These are phyloP conservation scores for Agrostemma githago DNA, from an alignment of 148 eudicot species.

Conservation along the genomic window DNA sequence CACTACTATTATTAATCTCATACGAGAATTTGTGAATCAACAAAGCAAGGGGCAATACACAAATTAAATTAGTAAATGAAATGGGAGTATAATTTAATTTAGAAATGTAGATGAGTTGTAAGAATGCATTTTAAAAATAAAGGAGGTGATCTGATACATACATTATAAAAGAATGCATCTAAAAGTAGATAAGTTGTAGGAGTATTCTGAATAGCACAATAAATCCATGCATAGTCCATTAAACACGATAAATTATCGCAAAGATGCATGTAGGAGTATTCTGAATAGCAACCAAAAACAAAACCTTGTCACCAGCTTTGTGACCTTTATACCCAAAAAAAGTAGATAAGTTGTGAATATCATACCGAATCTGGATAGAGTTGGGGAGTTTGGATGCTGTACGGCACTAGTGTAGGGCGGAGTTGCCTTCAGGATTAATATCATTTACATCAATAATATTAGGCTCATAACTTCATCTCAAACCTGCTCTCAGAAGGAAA, in stretches of 20 bases:
- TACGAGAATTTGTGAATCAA: too few species aligned
- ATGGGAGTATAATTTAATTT: not conserved
- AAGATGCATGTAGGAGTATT: slow-evolving; percentile 11
- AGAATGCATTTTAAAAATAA: not conserved
- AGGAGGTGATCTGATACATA: not conserved
- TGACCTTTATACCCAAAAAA: not conserved
- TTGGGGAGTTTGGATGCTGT: not conserved
- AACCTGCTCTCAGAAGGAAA: too few species aligned
- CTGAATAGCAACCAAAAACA: slow-evolving; percentile 12
- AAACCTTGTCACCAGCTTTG: too few species aligned
- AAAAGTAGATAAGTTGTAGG: too few species aligned
- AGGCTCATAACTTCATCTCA: too few species aligned
- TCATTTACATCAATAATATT: too few species aligned
- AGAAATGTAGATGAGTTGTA: not conserved
- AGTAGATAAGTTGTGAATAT: too few species aligned
- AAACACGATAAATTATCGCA: too few species aligned
- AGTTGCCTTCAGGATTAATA: slow-evolving; percentile 30
- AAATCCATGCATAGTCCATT: not conserved
- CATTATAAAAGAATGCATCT: slow-evolving; percentile 16
- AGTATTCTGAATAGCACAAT: not conserved
- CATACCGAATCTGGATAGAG: slow-evolving; percentile 29
- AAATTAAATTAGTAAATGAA: not conserved
- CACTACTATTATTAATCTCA: too few species aligned
- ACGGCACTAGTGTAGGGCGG: slow-evolving; percentile 29
- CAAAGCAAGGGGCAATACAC: not conserved